These are phyloP conservation scores for Periglandula ipomoeae DNA, from an alignment of 2,329 filamentous ascomycete species.

Conservation along the genomic window DNA sequence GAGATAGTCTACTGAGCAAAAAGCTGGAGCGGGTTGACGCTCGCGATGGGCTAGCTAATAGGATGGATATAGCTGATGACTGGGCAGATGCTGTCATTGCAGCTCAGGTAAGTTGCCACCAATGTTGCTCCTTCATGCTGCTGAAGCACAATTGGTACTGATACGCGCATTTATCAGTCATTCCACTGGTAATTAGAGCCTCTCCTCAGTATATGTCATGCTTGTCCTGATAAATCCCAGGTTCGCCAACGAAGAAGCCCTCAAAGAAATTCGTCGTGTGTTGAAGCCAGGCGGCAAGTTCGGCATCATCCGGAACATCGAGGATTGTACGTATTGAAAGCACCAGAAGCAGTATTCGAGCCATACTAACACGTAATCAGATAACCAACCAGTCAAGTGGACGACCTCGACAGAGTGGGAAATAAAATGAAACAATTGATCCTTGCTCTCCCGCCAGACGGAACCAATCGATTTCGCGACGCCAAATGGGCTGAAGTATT, in stretches of 20 bases:
- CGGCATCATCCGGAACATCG: constrained; percentile 65
- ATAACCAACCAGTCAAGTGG: constrained; percentile 55
- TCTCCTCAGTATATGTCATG: neutral
- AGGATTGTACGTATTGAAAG: constrained; percentile 47
- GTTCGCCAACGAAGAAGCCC: constrained; percentile 56
- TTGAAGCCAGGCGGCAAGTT: constrained; percentile 51
- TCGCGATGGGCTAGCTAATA: constrained; percentile 47
- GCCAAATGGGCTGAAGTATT: constrained; percentile 56
- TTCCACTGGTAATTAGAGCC: constrained; percentile 43
- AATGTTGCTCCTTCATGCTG: too few species aligned
- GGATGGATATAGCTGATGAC: constrained; percentile 44
- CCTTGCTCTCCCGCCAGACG: constrained; percentile 41
- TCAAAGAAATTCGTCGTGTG: constrained; percentile 59
- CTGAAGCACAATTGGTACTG: too few species aligned
- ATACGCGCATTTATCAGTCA: constrained; percentile 25
- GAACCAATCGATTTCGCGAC: constrained; percentile 56
- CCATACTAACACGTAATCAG: constrained; percentile 24
- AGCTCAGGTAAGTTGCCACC: neutral
- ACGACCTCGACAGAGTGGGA: constrained; percentile 51
- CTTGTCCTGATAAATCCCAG: constrained; percentile 25
- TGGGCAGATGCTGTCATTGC: constrained; percentile 54
- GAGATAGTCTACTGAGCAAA: constrained; percentile 50
- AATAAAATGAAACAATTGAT: constrained; percentile 51
- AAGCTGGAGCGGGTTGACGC: constrained; percentile 44
- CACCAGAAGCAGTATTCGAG: neutral